These are phyloP conservation scores for Prinsepia uniflora DNA, from an alignment of 306 rosid genomes.

Conservation along the genomic window DNA sequence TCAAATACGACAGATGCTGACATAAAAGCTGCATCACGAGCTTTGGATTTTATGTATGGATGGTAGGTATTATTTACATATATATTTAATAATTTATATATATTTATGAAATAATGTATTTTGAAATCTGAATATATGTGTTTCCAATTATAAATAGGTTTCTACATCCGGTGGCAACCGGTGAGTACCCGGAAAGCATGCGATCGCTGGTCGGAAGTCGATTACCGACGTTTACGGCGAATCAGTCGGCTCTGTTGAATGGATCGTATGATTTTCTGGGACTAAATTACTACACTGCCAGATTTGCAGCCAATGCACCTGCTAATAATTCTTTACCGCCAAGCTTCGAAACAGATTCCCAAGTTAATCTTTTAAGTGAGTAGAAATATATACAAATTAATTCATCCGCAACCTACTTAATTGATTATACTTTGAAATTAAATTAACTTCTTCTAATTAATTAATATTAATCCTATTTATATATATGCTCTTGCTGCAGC, in stretches of 20 bases:
- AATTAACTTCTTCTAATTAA: no score
- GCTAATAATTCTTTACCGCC: conserved; percentile 1
- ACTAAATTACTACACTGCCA: conserved; percentile 51
- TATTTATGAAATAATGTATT: not conserved
- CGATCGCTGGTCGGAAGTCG: conserved; percentile 35
- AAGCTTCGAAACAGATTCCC: conserved; percentile 29
- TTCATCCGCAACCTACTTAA: no score
- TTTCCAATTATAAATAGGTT: conserved; percentile 30
- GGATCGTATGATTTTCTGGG: conserved; percentile 60
- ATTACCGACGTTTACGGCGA: conserved; percentile 43
- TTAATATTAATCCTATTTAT: conserved; percentile 21
- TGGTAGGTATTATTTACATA: conserved; percentile 15
- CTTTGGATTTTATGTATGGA: conserved; percentile 29
- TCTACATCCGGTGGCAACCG: conserved; percentile 53
- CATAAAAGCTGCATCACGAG: conserved; percentile 12
- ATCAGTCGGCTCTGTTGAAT: conserved; percentile 38
- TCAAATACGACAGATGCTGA: not conserved
- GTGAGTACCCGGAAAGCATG: conserved; percentile 50
- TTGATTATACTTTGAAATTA: no score
- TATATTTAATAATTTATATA: not conserved
- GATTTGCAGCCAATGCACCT: conserved; percentile 34
- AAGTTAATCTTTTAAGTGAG: conserved; percentile 34
- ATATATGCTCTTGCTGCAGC: not conserved
- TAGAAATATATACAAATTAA: no score
- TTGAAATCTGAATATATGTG: not conserved